Percentiles rank a stretch among this genome's conserved stretches.
These are phyloP conservation scores for Rhizophagus sp. DNA, from an alignment of 192 early-diverging fungal species.

Conservation along the genomic window DNA sequence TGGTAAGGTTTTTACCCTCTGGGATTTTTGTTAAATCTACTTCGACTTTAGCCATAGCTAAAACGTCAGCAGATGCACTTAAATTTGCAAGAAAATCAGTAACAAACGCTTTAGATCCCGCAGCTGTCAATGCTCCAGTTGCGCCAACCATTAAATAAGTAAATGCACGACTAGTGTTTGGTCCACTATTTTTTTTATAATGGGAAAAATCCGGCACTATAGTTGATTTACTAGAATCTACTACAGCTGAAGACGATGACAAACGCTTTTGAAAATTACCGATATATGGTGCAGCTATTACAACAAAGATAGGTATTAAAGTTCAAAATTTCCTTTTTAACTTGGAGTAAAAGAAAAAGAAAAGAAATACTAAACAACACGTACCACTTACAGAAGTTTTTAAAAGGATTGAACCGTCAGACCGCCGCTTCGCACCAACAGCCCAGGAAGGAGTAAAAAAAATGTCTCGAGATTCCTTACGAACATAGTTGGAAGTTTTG, in stretches of 20 bases:
- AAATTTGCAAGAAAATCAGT: slow-evolving; percentile 82
- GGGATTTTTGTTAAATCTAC: slow-evolving; percentile 90
- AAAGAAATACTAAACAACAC: slow-evolving; percentile 12
- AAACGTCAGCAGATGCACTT: slow-evolving; percentile 96
- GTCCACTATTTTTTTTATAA: slow-evolving; percentile 68
- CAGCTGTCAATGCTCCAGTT: slow-evolving; percentile 78
- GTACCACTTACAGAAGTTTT: slow-evolving; percentile 53
- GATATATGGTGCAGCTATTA: neutral
- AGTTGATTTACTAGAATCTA: slow-evolving; percentile 58
- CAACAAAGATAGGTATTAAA: neutral
- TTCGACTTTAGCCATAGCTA: slow-evolving; percentile 98
- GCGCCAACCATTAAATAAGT: slow-evolving; percentile 95
- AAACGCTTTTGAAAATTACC: slow-evolving; percentile 30
- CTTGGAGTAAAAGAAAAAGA: neutral
- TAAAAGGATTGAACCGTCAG: slow-evolving; percentile 39
- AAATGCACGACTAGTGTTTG: slow-evolving; percentile 70
- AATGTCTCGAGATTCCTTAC: slow-evolving; percentile 37
- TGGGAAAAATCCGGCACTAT: slow-evolving; percentile 74
- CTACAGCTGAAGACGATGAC: slow-evolving; percentile 46
- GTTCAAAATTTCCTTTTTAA: neutral
- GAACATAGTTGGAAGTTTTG: slow-evolving; percentile 37
- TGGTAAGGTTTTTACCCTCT: slow-evolving; percentile 93
- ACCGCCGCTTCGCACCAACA: slow-evolving; percentile 36
- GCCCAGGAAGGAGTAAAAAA: slow-evolving; percentile 18
- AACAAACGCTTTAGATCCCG: slow-evolving; percentile 87